Conservation (phyloP, 2,329 filamentous ascomycete species). For the Dothidotthia symphoricarpi region DNA sequence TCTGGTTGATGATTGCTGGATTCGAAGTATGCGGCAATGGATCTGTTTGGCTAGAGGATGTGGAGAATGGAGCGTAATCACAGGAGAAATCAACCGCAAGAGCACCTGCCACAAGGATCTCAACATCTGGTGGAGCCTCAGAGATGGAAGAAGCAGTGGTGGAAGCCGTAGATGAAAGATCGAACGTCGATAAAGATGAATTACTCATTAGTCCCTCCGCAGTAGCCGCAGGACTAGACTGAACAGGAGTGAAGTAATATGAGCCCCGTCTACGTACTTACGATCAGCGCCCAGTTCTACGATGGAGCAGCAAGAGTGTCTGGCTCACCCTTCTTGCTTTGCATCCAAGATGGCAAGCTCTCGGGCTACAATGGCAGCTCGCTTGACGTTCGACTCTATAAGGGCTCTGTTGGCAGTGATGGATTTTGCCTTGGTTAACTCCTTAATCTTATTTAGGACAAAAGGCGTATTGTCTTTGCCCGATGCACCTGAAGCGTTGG, state of each 20-base stretch:
- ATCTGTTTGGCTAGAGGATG: constrained; percentile 38
- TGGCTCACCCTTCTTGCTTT: constrained; percentile 41
- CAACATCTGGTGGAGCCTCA: constrained; percentile 26
- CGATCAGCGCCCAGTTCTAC: constrained; percentile 38
- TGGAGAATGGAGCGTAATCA: constrained; percentile 61
- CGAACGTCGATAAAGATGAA: constrained; percentile 15
- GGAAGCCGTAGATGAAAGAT: constrained; percentile 10
- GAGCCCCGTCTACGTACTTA: constrained; percentile 36
- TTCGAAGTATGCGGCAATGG: constrained; percentile 77
- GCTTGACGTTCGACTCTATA: constrained; percentile 64
- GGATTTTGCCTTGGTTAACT: constrained; percentile 70
- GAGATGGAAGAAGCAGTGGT: constrained; percentile 3
- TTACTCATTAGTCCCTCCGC: constrained; percentile 11
- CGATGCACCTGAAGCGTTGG: constrained; percentile 47
- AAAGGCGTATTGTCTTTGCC: constrained; percentile 84
- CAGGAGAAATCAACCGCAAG: constrained; percentile 86
- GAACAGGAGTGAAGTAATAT: constrained; percentile 24
- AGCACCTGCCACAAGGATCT: constrained; percentile 87
- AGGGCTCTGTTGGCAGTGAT: constrained; percentile 72
- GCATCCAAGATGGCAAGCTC: constrained; percentile 58
- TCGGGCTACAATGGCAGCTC: constrained; percentile 64
- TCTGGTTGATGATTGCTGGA: constrained; percentile 74
- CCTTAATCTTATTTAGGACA: constrained; percentile 73
- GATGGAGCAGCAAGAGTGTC: constrained; percentile 27
- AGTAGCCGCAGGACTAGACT: constrained; percentile 14